A percentile compares a stretch with the other conserved stretches of the same genome.
These are phyloP conservation scores for Keithomyces neogunnii DNA, from an alignment of 2,329 filamentous ascomycete genomes.

Conservation along the genomic window DNA sequence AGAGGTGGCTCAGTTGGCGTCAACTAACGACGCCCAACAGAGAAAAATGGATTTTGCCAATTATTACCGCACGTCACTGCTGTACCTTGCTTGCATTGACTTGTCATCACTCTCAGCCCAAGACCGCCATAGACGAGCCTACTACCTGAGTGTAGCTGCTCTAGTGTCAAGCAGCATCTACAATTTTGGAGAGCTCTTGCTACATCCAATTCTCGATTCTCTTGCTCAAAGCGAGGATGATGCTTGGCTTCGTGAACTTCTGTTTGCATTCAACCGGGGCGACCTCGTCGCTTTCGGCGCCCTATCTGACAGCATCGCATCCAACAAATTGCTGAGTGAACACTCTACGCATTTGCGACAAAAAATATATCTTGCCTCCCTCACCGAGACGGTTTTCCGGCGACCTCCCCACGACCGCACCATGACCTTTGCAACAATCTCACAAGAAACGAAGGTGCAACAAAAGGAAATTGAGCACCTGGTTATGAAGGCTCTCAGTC, in stretches of 20 bases:
- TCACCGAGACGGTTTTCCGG: slow-evolving; percentile 94
- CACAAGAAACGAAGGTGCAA: slow-evolving; percentile 84
- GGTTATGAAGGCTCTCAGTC: slow-evolving; percentile 96
- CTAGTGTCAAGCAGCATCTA: slow-evolving; percentile 93
- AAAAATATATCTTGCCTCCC: slow-evolving; percentile 93
- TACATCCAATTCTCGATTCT: slow-evolving; percentile 90
- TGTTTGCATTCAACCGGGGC: slow-evolving; percentile 95
- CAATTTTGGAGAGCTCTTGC: slow-evolving; percentile 97
- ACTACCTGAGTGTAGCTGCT: slow-evolving; percentile 87
- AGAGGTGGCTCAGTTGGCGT: background rate
- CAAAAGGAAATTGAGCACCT: slow-evolving; percentile 92
- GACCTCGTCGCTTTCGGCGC: slow-evolving; percentile 83
- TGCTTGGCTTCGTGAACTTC: slow-evolving; percentile 86
- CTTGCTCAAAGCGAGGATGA: slow-evolving; percentile 62
- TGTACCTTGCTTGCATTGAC: slow-evolving; percentile 95
- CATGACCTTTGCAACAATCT: slow-evolving; percentile 85
- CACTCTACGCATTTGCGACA: slow-evolving; percentile 83
- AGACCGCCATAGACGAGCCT: slow-evolving; percentile 76
- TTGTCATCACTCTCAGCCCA: slow-evolving; percentile 61
- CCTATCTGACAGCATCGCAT: slow-evolving; percentile 70
- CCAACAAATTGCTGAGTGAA: slow-evolving; percentile 69
- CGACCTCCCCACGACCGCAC: slow-evolving; percentile 90
- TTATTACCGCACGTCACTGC: slow-evolving; percentile 95
- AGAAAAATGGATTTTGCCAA: slow-evolving; percentile 84
- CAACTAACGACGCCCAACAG: slow-evolving; percentile 14